Conservation (phyloP, 108 stramenopile species). For the Nannochloropsis gaditana region DNA sequence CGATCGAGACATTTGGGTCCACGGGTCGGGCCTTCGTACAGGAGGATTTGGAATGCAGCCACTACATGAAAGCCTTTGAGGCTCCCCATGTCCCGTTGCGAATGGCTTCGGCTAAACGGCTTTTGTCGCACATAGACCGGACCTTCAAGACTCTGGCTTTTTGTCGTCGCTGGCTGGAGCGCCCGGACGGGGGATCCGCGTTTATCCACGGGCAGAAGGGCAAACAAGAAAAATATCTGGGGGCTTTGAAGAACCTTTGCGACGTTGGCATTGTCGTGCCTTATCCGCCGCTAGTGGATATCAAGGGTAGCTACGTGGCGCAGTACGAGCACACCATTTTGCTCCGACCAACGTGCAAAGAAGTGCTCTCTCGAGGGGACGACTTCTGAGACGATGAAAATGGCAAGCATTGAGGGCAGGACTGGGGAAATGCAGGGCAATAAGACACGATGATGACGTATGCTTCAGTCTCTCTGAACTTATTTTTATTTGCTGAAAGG, state of each 20-base stretch:
- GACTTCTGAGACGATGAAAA: constrained; percentile 67
- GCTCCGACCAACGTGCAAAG: constrained; percentile 87
- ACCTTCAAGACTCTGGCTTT: constrained; percentile 98
- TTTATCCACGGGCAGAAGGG: constrained; percentile 71
- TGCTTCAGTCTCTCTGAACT: too few species aligned
- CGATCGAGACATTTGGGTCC: constrained; percentile 95
- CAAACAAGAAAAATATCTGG: constrained; percentile 84
- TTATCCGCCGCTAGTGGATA: constrained; percentile 93
- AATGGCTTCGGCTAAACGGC: constrained; percentile 61
- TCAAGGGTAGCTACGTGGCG: constrained; percentile 89
- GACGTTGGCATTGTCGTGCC: constrained; percentile 89
- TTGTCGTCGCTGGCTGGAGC: constrained; percentile 96
- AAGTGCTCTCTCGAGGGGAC: constrained; percentile 92
- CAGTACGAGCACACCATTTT: constrained; percentile 99
- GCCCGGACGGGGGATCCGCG: constrained; percentile 55
- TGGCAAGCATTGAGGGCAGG: too few species aligned
- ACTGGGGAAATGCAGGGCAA: too few species aligned
- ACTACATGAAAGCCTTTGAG: constrained; percentile 96
- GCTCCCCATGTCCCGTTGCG: constrained; percentile 90
- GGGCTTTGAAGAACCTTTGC: constrained; percentile 93
- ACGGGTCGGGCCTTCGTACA: constrained; percentile 73
- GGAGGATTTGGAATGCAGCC: constrained; percentile 95
- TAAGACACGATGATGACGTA: too few species aligned
- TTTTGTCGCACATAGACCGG: constrained; percentile 94
- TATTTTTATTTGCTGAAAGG: too few species aligned